These are phyloP conservation scores for Amylostereum chailletii DNA, from an alignment of 1,284 basidiomycete genomes.

Conservation along the genomic window DNA sequence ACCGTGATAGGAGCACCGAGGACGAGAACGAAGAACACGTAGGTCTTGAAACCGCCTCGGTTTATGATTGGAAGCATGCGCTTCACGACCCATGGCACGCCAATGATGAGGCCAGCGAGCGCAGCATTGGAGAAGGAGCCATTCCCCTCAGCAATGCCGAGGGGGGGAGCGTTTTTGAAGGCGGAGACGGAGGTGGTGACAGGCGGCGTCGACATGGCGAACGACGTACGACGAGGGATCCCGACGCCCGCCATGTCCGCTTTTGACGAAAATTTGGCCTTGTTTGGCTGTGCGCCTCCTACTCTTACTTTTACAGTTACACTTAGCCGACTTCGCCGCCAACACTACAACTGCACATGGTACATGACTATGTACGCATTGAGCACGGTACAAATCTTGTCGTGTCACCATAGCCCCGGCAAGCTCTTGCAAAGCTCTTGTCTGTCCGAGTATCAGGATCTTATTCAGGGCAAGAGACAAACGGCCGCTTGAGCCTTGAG, in stretches of 20 bases:
- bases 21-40: conserved; percentile 70
- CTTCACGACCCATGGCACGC: conserved; percentile 79
- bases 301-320: too few species aligned
- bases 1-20: conserved; percentile 74
- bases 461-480: too few species aligned
- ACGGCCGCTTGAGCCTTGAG: too few species aligned
- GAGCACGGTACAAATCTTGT: too few species aligned
- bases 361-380: too few species aligned
- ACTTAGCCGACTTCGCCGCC: too few species aligned
- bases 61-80: conserved; percentile 69
- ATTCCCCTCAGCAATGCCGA: conserved; percentile 81
- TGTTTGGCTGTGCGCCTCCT: neutral
- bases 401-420: too few species aligned
- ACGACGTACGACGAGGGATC: neutral
- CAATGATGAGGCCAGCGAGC: conserved; percentile 69
- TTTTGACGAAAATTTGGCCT: neutral
- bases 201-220: conserved; percentile 35
- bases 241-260: neutral
- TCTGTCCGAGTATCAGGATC: too few species aligned
- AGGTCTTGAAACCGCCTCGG: conserved; percentile 78
- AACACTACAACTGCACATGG: too few species aligned
- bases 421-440: too few species aligned
- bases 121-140: conserved; percentile 78
- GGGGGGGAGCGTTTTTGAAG: conserved; percentile 78
- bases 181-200: conserved; percentile 56